A percentile compares a stretch with the other conserved stretches of the same genome.
Conservation (phyloP, 2,329 filamentous ascomycete genomes). For the Endocalyx cinctus region DNA sequence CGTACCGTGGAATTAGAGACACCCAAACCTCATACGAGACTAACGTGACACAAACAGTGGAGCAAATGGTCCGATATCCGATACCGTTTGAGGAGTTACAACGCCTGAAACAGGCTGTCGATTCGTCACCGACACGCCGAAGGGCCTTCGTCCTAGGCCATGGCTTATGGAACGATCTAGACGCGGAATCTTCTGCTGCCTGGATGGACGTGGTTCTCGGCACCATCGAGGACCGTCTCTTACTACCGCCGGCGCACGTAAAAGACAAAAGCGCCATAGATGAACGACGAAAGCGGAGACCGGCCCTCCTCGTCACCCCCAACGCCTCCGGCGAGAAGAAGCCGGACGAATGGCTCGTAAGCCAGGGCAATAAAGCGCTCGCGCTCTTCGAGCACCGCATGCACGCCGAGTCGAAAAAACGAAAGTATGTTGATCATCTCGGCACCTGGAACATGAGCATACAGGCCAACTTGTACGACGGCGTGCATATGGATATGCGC, state of each 20-base stretch:
- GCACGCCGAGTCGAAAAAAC: constrained; percentile 26
- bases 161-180: constrained; percentile 43
- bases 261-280: neutral
- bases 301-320: constrained; percentile 36
- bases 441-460: constrained; percentile 49
- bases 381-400: constrained; percentile 40
- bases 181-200: constrained; percentile 33
- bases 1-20: neutral
- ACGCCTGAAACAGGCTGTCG: constrained; percentile 32
- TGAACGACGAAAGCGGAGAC: constrained; percentile 11
- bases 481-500: constrained; percentile 42
- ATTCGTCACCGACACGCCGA: constrained; percentile 22
- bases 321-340: constrained; percentile 42
- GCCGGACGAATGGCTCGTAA: constrained; percentile 39
- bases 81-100: constrained; percentile 34
- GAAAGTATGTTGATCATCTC: constrained; percentile 38
- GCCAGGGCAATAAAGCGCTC: constrained; percentile 43
- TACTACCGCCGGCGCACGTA: constrained; percentile 7
- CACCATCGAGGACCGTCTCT: constrained; percentile 21
- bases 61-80: constrained; percentile 39
- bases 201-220: constrained; percentile 35
- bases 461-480: constrained; percentile 42
- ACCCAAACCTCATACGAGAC: neutral
- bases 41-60: constrained; percentile 25
- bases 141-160: constrained; percentile 42